phyloP scores from a whole-genome alignment of 176 grass and related monocot species.

The Bonia amplexicaulis region DNA sequence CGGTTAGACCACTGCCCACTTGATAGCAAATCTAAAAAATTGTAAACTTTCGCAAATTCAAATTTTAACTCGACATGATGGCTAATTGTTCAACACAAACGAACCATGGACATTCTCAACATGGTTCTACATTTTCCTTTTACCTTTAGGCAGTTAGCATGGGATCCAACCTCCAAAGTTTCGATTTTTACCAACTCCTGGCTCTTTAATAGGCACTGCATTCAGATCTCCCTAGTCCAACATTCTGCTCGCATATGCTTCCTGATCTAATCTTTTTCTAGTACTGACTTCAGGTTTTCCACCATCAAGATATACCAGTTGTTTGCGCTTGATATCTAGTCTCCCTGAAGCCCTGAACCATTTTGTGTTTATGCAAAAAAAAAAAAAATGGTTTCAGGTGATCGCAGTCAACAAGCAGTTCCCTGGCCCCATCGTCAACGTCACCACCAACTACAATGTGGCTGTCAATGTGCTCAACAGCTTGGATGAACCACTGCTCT shows the following conservation, averaged over 20 bases:
- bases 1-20: too few species aligned
- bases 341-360: not conserved
- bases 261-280: not conserved
- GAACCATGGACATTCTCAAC: too few species aligned
- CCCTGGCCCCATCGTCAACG: slow-evolving; percentile 66
- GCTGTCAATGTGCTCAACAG: slow-evolving; percentile 81
- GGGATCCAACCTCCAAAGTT: not conserved
- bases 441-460: slow-evolving; percentile 82
- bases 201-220: not conserved
- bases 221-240: not conserved
- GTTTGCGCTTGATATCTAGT: not conserved
- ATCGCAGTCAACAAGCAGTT: slow-evolving; percentile 79
- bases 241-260: not conserved
- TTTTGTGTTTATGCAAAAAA: not conserved
- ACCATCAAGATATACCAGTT: not conserved
- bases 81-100: too few species aligned
- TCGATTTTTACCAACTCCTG: not conserved
- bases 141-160: not conserved
- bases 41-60: too few species aligned
- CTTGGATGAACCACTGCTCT: slow-evolving; percentile 82
- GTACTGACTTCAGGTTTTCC: not conserved
- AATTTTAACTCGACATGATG: too few species aligned
- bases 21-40: too few species aligned
- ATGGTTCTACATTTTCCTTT: not conserved
- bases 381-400: slow-evolving; percentile 34